These are phyloP conservation scores for Colletotrichum filicis DNA, from an alignment of 2,329 filamentous ascomycete species.

Conservation along the genomic window DNA sequence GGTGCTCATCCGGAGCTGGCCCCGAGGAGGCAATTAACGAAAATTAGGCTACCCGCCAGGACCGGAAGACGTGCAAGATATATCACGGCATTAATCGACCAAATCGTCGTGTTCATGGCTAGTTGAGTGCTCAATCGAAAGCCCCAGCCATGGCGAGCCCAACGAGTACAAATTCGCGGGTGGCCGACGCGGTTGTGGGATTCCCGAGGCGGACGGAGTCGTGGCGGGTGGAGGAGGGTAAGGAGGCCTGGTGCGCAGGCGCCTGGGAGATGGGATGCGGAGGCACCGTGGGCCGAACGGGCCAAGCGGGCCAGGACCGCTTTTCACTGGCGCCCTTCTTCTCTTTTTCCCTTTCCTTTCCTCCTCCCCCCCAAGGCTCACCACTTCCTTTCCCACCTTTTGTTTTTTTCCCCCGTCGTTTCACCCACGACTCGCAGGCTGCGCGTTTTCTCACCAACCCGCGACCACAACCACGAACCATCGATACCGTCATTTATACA, in stretches of 20 bases:
- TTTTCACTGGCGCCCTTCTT: slow-evolving; percentile 36
- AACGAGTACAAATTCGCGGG: slow-evolving; percentile 75
- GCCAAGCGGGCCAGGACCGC: slow-evolving; percentile 35
- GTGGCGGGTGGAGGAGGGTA: slow-evolving; percentile 43
- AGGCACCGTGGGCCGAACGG: slow-evolving; percentile 35
- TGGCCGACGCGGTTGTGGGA: slow-evolving; percentile 48
- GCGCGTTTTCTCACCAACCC: slow-evolving; percentile 21
- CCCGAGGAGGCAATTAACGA: slow-evolving; percentile 33
- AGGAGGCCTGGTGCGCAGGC: slow-evolving; percentile 36
- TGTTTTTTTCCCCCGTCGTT: slow-evolving; percentile 39
- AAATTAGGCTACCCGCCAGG: slow-evolving; percentile 29
- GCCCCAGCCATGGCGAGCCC: slow-evolving; percentile 57
- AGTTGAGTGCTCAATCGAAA: slow-evolving; percentile 51
- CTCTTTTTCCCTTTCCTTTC: slow-evolving; percentile 43
- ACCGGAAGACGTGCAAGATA: background rate
- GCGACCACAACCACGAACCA: slow-evolving; percentile 31
- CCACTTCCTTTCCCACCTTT: slow-evolving; percentile 43
- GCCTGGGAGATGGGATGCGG: slow-evolving; percentile 35
- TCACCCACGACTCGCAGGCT: slow-evolving; percentile 29
- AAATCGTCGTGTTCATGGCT: background rate
- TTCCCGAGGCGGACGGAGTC: slow-evolving; percentile 45
- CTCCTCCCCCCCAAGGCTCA: slow-evolving; percentile 38
- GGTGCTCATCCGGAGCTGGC: slow-evolving; percentile 10
- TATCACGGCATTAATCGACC: background rate
- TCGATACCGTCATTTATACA: slow-evolving; percentile 21